Percentiles rank a stretch among this genome's conserved stretches.
Evolutionary conservation across 2,329 filamentous ascomycete species (phyloP).

Genomic region (Aspergillus fumigatiaffinis): DNA sequence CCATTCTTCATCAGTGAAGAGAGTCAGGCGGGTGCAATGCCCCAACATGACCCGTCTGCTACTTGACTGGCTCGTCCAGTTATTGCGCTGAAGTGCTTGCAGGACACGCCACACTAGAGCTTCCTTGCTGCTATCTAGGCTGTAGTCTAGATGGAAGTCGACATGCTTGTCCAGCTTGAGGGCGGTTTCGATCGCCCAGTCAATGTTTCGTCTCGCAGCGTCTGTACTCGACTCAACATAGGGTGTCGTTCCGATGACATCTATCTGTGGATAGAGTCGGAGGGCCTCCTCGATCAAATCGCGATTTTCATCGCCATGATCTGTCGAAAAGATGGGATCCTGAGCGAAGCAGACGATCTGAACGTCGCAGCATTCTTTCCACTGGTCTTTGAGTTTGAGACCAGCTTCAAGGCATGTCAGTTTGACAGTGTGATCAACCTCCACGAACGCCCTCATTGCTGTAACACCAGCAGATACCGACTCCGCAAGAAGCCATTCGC

Average conservation of each 20-base stretch:
- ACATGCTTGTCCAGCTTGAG: constrained; percentile 52
- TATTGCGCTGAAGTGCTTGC: constrained; percentile 44
- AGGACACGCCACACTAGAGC: constrained; percentile 55
- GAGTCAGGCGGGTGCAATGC: constrained; percentile 64
- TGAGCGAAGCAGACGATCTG: constrained; percentile 71
- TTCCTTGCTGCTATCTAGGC: constrained; percentile 49
- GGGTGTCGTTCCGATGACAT: constrained; percentile 63
- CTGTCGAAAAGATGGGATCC: constrained; percentile 60
- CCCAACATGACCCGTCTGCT: constrained; percentile 57
- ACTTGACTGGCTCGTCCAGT: constrained; percentile 47
- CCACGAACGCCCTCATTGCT: constrained; percentile 66
- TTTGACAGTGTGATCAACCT: constrained; percentile 61
- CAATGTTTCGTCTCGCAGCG: constrained; percentile 54
- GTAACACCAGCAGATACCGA: constrained; percentile 64
- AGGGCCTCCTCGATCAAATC: constrained; percentile 48
- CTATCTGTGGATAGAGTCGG: constrained; percentile 39
- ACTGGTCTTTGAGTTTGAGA: constrained; percentile 53
- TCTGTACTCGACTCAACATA: constrained; percentile 59
- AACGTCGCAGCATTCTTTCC: constrained; percentile 51
- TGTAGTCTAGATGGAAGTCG: constrained; percentile 71
- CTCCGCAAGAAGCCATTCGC: constrained; percentile 62
- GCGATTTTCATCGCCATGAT: constrained; percentile 50
- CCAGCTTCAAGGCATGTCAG: constrained; percentile 57
- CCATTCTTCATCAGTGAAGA: constrained; percentile 52
- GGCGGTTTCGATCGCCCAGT: constrained; percentile 59